Conservation (phyloP, 352 stramenopile species). For the Pythium sukuiense region DNA sequence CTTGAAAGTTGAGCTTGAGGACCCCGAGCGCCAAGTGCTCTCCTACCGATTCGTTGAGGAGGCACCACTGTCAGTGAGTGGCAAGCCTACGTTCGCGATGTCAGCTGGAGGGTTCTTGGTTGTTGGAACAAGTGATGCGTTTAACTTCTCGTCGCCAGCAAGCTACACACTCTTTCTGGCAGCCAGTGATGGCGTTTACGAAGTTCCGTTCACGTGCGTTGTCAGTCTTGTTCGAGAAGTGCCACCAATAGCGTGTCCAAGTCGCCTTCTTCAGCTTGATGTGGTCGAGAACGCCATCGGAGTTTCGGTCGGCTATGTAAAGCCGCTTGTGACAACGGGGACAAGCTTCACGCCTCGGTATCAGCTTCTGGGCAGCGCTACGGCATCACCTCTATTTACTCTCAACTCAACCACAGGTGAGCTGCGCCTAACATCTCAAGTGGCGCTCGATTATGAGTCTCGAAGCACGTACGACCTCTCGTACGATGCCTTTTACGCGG, state of each 20-base stretch:
- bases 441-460: slow-evolving; percentile 43
- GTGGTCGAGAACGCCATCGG: slow-evolving; percentile 23
- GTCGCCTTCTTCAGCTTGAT: neutral
- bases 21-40: slow-evolving; percentile 19
- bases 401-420: slow-evolving; percentile 39
- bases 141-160: slow-evolving; percentile 29
- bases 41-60: slow-evolving; percentile 11
- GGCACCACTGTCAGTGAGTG: slow-evolving; percentile 1
- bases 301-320: slow-evolving; percentile 5
- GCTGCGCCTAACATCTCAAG: slow-evolving; percentile 29
- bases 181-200: slow-evolving; percentile 26
- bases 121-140: slow-evolving; percentile 14
- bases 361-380: neutral
- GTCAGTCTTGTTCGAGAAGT: slow-evolving; percentile 30
- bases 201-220: slow-evolving; percentile 25
- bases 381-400: slow-evolving; percentile 27
- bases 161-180: slow-evolving; percentile 10
- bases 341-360: neutral
- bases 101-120: slow-evolving; percentile 14
- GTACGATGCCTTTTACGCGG: slow-evolving; percentile 40
- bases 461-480: slow-evolving; percentile 31
- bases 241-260: slow-evolving; percentile 40
- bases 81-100: slow-evolving; percentile 15
- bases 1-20: slow-evolving; percentile 17
- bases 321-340: neutral